Evolutionary conservation across 768 basidiomycete species (phyloP).

Genomic region (Suillus sp.): DNA sequence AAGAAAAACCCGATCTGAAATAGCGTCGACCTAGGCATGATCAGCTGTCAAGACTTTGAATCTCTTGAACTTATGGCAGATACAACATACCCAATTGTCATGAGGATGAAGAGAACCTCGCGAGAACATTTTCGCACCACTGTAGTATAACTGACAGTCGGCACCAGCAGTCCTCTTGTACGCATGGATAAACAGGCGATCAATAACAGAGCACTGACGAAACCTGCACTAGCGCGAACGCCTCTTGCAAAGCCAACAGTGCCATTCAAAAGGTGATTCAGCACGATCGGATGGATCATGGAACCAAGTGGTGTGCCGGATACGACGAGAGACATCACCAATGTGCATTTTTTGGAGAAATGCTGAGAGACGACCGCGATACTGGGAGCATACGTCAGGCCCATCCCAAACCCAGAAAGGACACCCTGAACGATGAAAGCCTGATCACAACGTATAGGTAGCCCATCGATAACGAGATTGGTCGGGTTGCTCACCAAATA

Average conservation of each 20-base stretch:
- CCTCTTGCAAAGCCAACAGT: not conserved
- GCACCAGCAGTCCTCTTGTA: not conserved
- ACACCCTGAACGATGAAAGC: not conserved
- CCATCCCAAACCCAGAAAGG: not conserved
- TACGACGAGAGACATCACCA: not conserved
- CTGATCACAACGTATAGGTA: not conserved
- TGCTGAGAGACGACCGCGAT: not conserved
- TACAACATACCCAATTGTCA: not conserved
- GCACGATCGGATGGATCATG: not conserved
- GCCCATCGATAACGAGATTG: not conserved
- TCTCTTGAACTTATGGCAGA: not conserved
- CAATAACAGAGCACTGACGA: not conserved
- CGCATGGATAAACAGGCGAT: not conserved
- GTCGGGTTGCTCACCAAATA: constrained; percentile 31
- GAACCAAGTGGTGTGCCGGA: not conserved
- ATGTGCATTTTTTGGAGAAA: not conserved
- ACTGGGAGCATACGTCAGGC: not conserved
- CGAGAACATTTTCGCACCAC: not conserved
- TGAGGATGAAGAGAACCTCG: not conserved
- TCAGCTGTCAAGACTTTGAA: not conserved
- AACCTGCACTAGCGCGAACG: not conserved
- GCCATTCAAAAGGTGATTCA: not conserved
- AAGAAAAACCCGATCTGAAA: not conserved
- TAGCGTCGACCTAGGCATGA: not conserved
- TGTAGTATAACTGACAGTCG: not conserved